phyloP scores from a whole-genome alignment of 371 early-diverging fungal species.

The Mucor piriformis region DNA sequence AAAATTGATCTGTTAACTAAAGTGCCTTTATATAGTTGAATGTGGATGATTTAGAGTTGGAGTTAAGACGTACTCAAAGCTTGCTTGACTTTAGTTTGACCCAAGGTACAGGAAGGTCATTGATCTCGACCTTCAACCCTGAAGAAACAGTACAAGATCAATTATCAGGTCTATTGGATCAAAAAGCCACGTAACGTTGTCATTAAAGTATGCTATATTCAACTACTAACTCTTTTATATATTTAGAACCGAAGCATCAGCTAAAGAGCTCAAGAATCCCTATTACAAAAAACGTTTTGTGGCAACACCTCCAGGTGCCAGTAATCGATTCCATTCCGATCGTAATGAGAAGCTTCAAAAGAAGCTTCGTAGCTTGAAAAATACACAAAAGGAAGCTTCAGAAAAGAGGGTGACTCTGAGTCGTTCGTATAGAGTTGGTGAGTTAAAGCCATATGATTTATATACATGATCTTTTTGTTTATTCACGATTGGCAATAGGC shows the following conservation, averaged over 20 bases:
- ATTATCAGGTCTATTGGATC: not conserved
- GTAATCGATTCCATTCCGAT: slow-evolving; percentile 25
- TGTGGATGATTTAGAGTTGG: slow-evolving; percentile 26
- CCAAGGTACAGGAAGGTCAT: slow-evolving; percentile 19
- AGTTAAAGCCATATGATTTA: not conserved
- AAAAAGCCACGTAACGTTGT: not conserved
- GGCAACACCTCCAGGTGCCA: not conserved
- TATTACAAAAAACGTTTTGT: slow-evolving; percentile 10
- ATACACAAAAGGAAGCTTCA: slow-evolving; percentile 49
- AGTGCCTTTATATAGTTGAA: slow-evolving; percentile 11
- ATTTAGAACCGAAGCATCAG: not conserved
- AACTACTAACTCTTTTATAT: too few species aligned
- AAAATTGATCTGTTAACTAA: not conserved
- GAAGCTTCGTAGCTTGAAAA: slow-evolving; percentile 7
- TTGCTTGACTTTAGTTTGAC: slow-evolving; percentile 56
- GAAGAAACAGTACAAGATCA: not conserved
- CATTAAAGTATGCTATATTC: too few species aligned
- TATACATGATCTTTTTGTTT: not conserved
- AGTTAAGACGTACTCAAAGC: slow-evolving; percentile 61
- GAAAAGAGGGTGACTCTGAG: slow-evolving; percentile 59
- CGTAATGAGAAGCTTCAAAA: slow-evolving; percentile 42
- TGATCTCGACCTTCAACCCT: slow-evolving; percentile 25
- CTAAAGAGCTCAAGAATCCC: not conserved
- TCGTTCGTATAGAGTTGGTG: slow-evolving; percentile 66
- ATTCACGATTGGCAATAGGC: slow-evolving; percentile 34